A percentile compares a stretch with the other conserved stretches of the same genome.
phyloP scores from a whole-genome alignment of 176 grass and related monocot genomes.

The Musa schizocarpa region DNA sequence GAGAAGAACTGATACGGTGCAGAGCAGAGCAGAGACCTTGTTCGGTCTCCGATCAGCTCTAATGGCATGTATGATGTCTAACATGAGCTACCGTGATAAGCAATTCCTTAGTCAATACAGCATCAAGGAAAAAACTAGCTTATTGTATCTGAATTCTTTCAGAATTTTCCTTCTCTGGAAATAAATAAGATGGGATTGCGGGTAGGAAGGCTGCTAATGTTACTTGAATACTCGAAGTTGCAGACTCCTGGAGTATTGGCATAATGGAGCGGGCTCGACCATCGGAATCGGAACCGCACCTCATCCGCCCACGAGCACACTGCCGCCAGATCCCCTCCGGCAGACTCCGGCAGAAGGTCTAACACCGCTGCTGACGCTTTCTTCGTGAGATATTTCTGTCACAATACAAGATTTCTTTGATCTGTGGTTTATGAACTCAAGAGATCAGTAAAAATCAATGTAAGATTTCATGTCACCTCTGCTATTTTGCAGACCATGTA shows the following conservation, averaged over 20 bases:
- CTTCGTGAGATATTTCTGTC: conserved; percentile 57
- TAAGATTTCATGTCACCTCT: conserved; percentile 31
- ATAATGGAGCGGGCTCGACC: conserved; percentile 84
- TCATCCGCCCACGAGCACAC: conserved; percentile 80
- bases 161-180: neutral
- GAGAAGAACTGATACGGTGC: too few species aligned
- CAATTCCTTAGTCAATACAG: too few species aligned
- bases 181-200: neutral
- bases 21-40: too few species aligned
- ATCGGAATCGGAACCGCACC: conserved; percentile 53
- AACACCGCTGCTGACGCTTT: conserved; percentile 47
- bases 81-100: neutral
- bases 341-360: conserved; percentile 56
- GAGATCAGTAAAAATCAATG: too few species aligned
- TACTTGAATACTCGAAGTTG: conserved; percentile 61
- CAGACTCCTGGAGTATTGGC: conserved; percentile 66
- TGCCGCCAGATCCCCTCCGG: conserved; percentile 57
- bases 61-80: too few species aligned
- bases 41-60: too few species aligned
- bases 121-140: too few species aligned
- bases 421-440: too few species aligned
- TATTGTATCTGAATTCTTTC: too few species aligned
- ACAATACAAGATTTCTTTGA: neutral
- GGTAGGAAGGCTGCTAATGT: neutral
- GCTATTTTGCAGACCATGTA: conserved; percentile 92